Evolutionary conservation across 2,329 filamentous ascomycete species (phyloP), one percentile per base, ranked within the genome.

Genomic region (Xylaria sp.): DNA sequence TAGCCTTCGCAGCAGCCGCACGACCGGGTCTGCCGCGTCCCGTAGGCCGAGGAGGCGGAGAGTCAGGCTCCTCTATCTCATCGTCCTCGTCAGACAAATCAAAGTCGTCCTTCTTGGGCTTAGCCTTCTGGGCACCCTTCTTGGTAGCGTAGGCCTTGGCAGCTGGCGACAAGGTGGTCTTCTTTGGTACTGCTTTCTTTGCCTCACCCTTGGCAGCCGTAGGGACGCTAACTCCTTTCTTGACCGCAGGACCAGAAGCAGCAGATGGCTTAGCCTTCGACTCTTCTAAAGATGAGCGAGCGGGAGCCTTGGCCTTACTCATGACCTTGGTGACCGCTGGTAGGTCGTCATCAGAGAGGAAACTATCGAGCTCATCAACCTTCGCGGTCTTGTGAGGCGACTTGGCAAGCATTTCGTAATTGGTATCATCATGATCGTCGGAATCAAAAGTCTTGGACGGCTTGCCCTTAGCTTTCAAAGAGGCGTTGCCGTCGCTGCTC

Each of bases 341-440:
- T 4, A 33, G 49, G 17, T 51, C 49, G 49, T 51, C 49, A 33
- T 51, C 49, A 31, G 49, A 51, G 17, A 51, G 49, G 17, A 51
- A 51, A 17, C 49, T 51, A 51, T 51, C 49, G 27, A 51, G 49
- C 10, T 51, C 49, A 20, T 49, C 45, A 3, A 15, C 49, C 10
- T 51, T 51, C 17, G 49, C 49, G 17, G 49, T 51, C 49, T 51
- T 51, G 27, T 51, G 49, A 51, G 49, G 49, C 9, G 49, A 51
- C 49, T 51, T 51, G 27, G 49, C 49, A 51, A 51, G 49, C 49
- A 51, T 51, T 51, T 51, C 49, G 49, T 51, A 51, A 17, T 51
- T 51, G 17, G 49, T 51, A 3, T 51, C 49, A 20, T 51, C 49
- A 33, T 51, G 5, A 33, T 20, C 17, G 27, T 51, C 49, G 29